phyloP scores from a whole-genome alignment of 441 rosid genomes.

The Manihot esculenta region DNA sequence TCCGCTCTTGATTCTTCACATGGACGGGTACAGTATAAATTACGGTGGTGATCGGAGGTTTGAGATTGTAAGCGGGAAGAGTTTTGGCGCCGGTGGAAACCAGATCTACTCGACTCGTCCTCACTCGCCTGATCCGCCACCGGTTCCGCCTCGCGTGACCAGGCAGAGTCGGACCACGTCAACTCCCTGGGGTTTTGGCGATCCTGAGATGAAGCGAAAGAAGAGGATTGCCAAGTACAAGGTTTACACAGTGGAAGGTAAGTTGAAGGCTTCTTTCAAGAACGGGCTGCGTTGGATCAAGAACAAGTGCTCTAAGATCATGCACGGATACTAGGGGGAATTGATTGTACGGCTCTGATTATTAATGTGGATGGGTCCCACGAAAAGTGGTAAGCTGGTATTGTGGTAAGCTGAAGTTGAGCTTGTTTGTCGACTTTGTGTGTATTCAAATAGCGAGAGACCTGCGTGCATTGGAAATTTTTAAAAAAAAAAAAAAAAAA shows the following conservation, averaged over 20 bases:
- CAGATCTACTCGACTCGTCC: constrained; percentile 38
- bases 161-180: constrained; percentile 29
- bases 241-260: constrained; percentile 70
- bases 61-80: constrained; percentile 65
- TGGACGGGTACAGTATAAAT: constrained; percentile 47
- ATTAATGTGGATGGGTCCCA: constrained; percentile 19
- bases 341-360: constrained; percentile 19
- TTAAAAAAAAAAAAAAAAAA: too few relatives aligned
- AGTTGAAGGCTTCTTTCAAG: constrained; percentile 61
- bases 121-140: constrained; percentile 33
- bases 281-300: constrained; percentile 78
- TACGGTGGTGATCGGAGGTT: constrained; percentile 36
- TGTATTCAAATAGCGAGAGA: background rate
- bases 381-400: background rate
- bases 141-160: constrained; percentile 31
- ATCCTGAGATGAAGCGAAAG: constrained; percentile 68
- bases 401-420: constrained; percentile 13
- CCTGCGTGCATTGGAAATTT: background rate
- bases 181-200: constrained; percentile 62
- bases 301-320: constrained; percentile 54
- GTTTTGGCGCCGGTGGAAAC: constrained; percentile 27
- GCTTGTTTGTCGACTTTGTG: background rate
- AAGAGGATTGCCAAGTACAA: constrained; percentile 74
- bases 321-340: constrained; percentile 34
- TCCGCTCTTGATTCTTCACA: constrained; percentile 13